Evolutionary conservation across 768 basidiomycete species (phyloP).

Genomic region (Suillus cothurnatus): DNA sequence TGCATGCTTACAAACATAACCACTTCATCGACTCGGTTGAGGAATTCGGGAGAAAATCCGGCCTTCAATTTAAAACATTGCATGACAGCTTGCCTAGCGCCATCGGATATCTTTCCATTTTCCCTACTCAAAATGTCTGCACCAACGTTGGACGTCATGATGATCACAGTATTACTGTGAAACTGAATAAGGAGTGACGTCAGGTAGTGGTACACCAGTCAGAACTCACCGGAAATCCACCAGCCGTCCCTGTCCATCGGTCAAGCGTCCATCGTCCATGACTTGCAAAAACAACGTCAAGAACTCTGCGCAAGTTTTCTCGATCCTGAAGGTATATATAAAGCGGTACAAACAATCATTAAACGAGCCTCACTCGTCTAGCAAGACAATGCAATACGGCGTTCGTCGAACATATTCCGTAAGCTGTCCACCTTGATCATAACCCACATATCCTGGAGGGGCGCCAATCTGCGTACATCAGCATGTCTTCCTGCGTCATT

Average conservation of each 20-base stretch:
- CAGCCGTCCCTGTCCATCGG: constrained; percentile 36
- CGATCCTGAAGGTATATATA: constrained; percentile 27
- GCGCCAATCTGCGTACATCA: constrained; percentile 29
- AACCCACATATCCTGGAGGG: constrained; percentile 44
- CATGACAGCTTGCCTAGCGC: constrained; percentile 66
- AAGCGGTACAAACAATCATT: neutral
- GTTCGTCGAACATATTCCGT: constrained; percentile 46
- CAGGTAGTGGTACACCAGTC: neutral
- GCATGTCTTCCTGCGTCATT: neutral
- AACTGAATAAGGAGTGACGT: constrained; percentile 5
- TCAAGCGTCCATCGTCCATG: constrained; percentile 47
- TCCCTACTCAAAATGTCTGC: constrained; percentile 59
- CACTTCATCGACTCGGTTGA: constrained; percentile 83
- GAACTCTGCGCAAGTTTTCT: constrained; percentile 46
- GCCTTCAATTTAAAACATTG: constrained; percentile 70
- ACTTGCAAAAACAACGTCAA: constrained; percentile 50
- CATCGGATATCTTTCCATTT: constrained; percentile 40
- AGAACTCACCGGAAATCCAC: constrained; percentile 12
- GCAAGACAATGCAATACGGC: constrained; percentile 38
- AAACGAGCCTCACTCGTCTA: constrained; percentile 23
- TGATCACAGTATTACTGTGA: constrained; percentile 77
- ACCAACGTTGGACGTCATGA: constrained; percentile 88
- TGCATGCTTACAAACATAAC: constrained; percentile 51
- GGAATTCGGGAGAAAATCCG: constrained; percentile 82
- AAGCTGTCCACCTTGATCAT: constrained; percentile 45